Evolutionary conservation across 2,329 filamentous ascomycete genomes (phyloP).

Genomic region (Zymoseptoria tritici): DNA sequence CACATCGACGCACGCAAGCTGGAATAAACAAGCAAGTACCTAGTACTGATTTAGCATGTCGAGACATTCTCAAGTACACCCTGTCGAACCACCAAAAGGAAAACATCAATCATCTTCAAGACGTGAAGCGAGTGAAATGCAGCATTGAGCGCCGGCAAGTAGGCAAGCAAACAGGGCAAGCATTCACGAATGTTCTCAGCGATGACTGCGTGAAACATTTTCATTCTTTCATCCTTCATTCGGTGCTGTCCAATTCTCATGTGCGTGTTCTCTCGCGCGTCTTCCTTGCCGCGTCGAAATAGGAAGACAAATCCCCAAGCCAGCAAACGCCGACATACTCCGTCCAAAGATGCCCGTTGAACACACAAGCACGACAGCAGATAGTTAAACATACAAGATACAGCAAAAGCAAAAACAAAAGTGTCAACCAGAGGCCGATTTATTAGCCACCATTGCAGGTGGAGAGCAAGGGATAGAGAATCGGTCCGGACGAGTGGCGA

Average conservation of each 20-base stretch:
- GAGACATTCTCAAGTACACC: too few relatives aligned
- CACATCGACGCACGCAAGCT: too few relatives aligned
- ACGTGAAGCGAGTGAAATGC: too few relatives aligned
- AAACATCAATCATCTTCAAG: too few relatives aligned
- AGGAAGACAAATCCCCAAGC: background rate
- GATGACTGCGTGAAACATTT: background rate
- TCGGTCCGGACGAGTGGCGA: background rate
- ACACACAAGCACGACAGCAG: background rate
- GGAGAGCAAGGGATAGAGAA: background rate
- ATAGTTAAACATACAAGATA: background rate
- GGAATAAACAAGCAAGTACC: too few relatives aligned
- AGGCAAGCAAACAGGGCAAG: background rate
- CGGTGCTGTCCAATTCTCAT: background rate
- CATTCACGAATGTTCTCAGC: background rate
- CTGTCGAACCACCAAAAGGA: too few relatives aligned
- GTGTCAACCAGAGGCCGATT: background rate
- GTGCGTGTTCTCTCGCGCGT: background rate
- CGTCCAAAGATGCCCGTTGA: background rate
- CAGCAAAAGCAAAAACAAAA: background rate
- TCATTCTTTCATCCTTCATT: background rate
- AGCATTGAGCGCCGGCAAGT: too few relatives aligned
- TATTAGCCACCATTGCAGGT: background rate
- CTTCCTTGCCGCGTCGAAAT: background rate
- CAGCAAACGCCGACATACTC: background rate
- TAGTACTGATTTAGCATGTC: too few relatives aligned